A percentile compares a stretch with the other conserved stretches of the same genome.
Evolutionary conservation across 352 stramenopile genomes (phyloP).

Genomic region (Pythium phragmitis): DNA sequence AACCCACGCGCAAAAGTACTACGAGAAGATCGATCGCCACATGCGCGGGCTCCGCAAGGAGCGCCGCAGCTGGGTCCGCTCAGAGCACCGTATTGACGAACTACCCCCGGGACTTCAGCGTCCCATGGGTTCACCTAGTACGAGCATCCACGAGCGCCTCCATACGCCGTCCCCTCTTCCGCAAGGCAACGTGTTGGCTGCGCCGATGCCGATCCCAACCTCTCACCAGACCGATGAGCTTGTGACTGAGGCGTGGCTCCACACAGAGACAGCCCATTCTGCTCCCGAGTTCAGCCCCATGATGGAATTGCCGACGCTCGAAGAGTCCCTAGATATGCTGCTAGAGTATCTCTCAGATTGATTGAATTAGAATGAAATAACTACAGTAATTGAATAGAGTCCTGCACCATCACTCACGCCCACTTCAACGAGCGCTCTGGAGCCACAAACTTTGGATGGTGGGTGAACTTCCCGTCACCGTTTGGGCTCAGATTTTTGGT

Average conservation of each 20-base stretch:
- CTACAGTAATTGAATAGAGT: not conserved
- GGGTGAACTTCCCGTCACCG: not conserved
- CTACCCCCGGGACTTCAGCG: conserved; percentile 8
- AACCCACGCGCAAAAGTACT: conserved; percentile 59
- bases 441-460: conserved; percentile 14
- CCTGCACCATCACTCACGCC: not conserved
- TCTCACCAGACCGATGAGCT: not conserved
- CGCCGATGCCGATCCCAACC: not conserved
- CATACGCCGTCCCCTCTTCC: not conserved
- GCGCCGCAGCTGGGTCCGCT: conserved; percentile 32
- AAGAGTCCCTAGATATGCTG: conserved; percentile 24
- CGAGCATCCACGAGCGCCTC: not conserved
- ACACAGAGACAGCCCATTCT: not conserved
- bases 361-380: not conserved
- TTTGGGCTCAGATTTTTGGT: no score
- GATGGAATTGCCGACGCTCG: conserved; percentile 15
- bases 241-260: not conserved
- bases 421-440: conserved; percentile 3
- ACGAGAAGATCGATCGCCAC: conserved; percentile 66
- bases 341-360: conserved; percentile 22
- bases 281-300: not conserved
- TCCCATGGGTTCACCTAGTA: conserved; percentile 1
- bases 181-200: not conserved
- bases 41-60: conserved; percentile 58
- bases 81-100: conserved; percentile 24